phyloP scores from a whole-genome alignment of 2,329 filamentous ascomycete species.

The Pseudogymnoascus sp. region DNA sequence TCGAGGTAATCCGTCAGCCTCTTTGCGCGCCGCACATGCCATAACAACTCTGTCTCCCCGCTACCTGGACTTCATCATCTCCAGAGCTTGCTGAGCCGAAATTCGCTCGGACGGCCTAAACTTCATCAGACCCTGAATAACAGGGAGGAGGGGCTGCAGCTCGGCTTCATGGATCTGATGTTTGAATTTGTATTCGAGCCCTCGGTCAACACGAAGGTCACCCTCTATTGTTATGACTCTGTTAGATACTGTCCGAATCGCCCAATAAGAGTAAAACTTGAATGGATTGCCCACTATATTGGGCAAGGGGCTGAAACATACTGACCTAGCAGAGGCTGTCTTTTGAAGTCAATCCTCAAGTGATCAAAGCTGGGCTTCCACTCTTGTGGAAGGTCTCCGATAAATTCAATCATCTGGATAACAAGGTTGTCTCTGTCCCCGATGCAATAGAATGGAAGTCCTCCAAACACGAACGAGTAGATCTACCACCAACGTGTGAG shows the following conservation, averaged over 20 bases:
- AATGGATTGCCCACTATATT: neutral
- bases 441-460: slow-evolving; percentile 9
- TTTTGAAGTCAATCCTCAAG: neutral
- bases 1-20: neutral
- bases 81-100: slow-evolving; percentile 2
- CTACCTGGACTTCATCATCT: neutral
- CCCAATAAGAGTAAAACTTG: neutral
- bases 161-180: neutral
- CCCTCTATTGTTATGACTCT: neutral
- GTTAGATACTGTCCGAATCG: neutral
- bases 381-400: slow-evolving; percentile 13
- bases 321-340: neutral
- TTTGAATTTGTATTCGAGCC: slow-evolving; percentile 7
- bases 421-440: slow-evolving; percentile 7
- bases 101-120: slow-evolving; percentile 1
- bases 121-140: slow-evolving; percentile 2
- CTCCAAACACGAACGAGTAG: slow-evolving; percentile 14
- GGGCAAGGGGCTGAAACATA: neutral
- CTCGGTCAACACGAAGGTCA: neutral
- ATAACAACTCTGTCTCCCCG: neutral
- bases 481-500: slow-evolving; percentile 11
- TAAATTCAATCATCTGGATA: slow-evolving; percentile 13
- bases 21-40: too few relatives aligned
- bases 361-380: slow-evolving; percentile 11
- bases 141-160: slow-evolving; percentile 2